Evolutionary conservation across 768 basidiomycete species (phyloP).

Genomic region (Glaciozyma martinii): DNA sequence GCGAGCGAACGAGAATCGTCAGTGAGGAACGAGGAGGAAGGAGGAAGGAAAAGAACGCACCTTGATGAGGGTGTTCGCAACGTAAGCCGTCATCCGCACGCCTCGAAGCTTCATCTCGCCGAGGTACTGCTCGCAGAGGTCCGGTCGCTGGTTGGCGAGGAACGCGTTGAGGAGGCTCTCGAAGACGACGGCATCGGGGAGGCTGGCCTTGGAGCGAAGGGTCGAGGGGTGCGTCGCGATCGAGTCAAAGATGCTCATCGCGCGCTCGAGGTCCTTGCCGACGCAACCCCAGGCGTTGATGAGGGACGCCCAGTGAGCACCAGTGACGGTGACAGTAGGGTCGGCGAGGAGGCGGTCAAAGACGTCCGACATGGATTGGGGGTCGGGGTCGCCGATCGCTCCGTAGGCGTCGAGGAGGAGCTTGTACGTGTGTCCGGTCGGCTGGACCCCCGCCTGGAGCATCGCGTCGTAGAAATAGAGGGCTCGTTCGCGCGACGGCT

Average conservation of each 20-base stretch:
- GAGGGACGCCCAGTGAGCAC: conserved; percentile 69
- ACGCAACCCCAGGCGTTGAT: conserved; percentile 84
- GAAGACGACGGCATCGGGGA: conserved; percentile 75
- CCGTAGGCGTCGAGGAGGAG: conserved; percentile 85
- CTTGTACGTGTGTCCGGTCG: conserved; percentile 93
- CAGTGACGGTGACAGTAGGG: conserved; percentile 46
- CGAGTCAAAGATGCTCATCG: conserved; percentile 66
- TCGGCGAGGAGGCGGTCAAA: conserved; percentile 55
- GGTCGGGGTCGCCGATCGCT: conserved; percentile 59
- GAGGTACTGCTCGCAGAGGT: conserved; percentile 63
- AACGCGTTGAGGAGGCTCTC: conserved; percentile 84
- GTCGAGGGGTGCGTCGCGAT: conserved; percentile 53
- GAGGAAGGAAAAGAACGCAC: conserved; percentile 4
- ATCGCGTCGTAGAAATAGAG: conserved; percentile 67
- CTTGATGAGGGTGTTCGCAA: conserved; percentile 62
- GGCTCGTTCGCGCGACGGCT: conserved; percentile 69
- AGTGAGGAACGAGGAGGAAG: background rate
- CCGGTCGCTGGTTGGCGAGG: conserved; percentile 65
- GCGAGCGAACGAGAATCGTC: conserved; percentile 39
- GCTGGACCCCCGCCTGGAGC: conserved; percentile 52
- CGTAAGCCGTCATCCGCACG: conserved; percentile 88
- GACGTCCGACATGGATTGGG: conserved; percentile 58
- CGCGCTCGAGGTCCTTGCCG: conserved; percentile 63
- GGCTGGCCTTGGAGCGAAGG: conserved; percentile 32
- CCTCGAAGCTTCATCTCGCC: conserved; percentile 53